Conservation (phyloP, 2,329 filamentous ascomycete species). For the Botrytis paeoniae region DNA sequence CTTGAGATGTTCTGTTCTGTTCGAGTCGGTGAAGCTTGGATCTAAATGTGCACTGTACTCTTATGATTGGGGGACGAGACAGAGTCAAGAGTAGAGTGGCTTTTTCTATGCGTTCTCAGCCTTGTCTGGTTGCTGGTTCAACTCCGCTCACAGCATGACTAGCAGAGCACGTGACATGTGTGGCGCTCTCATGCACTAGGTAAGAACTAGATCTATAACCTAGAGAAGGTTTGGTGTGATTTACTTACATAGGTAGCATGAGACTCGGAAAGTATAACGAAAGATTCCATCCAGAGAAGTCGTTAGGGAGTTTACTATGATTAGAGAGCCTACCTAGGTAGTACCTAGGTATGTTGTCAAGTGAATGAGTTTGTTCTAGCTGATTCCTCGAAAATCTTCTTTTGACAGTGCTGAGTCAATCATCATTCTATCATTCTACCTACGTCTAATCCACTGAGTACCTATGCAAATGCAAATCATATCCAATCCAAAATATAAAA, state of each 20-base stretch:
- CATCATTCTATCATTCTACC: not conserved
- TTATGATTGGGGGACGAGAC: not conserved
- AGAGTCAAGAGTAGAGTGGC: not conserved
- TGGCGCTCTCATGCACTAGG: not conserved
- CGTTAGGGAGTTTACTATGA: not conserved
- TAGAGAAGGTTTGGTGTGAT: not conserved
- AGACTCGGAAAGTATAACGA: no score
- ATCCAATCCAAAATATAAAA: not conserved
- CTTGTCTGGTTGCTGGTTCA: not conserved
- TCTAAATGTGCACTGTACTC: not conserved
- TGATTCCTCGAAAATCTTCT: not conserved
- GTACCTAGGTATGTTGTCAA: not conserved
- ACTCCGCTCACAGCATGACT: not conserved
- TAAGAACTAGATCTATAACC: not conserved
- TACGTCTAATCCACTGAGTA: not conserved
- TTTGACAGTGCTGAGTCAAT: no score
- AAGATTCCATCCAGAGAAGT: not conserved
- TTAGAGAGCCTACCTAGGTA: no score
- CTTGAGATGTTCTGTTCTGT: not conserved
- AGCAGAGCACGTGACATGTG: not conserved
- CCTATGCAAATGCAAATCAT: not conserved
- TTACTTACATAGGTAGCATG: not conserved
- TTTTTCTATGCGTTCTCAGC: not conserved
- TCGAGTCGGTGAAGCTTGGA: not conserved
- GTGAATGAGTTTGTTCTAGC: not conserved